Base-by-base conservation (phyloP, 2,329 filamentous ascomycete genomes). In the Pyrenophora seminiperda region DNA sequence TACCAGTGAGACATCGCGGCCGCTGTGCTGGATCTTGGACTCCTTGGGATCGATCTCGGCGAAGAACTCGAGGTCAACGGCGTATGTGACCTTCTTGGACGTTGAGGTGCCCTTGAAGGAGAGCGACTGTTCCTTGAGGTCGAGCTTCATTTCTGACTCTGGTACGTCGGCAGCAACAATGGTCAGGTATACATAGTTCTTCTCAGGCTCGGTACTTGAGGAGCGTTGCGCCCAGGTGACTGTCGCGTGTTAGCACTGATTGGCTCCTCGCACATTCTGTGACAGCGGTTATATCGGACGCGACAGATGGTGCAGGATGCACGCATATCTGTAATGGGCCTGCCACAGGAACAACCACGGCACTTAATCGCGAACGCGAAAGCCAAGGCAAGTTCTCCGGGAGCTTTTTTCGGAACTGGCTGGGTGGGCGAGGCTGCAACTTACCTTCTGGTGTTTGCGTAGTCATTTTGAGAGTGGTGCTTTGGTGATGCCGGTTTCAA, bases 211-310 rank as follows among this genome's bases (percentile, higher is more conserved):
- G 63, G 81, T 80, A 65, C 76, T 80, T 71, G 87, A 94, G 38
- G 93, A 97, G 81, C 94, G 92, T 82, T 99, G 94, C 62, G 94
- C 93, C 94, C 94, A 99, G 77, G 91, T 89, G 67, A 99, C 94
- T 97, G 69, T 51, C 15, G 22, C 14, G 38, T 53, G 56, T 72
- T 58, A 72, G 66, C 32, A 40, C 40, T 1, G 29, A 27, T 34
- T 11, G 10, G 29, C 17, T 36, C 6, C 6, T n/a, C 30, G 17
- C 36, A 52, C 31, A 41, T 51, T 48, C 41, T 47, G 41, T 19
- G 13, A 31, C 37, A 47, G 55, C 43, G 49, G n/a, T 14, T 15
- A 14, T 22, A 15, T 10, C 33, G 13, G 39, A 34, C 32, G 38
- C 38, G 10, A 36, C 17, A 15, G 14, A n/a, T 3, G 13, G 6